Base-by-base conservation (phyloP, 352 stramenopile species). In the Globisporangium mamillatum region DNA sequence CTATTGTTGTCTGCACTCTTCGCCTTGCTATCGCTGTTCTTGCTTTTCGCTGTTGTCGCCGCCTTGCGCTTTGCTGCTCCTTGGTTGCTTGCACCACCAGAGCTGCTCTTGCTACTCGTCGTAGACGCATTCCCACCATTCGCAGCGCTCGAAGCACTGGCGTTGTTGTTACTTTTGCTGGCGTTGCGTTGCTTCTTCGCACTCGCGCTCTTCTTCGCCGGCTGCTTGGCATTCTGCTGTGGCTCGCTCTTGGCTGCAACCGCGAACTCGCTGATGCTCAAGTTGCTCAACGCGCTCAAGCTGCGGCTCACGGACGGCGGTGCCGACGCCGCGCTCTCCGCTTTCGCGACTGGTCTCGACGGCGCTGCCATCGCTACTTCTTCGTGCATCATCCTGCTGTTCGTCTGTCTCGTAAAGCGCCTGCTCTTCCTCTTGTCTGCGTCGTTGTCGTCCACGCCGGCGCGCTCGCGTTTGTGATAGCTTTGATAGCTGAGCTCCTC, bases 31-130 rank as follows among this genome's bases (percentile, higher is more conserved):
- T 22, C 60, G 22, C n/a, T 46, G 24, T 25, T 68, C 29, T 68
- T 68, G 54, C 24, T 38, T 18, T 68, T 68, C 7, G 46, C 29
- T 53, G 64, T n/a, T 12, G 22, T 24, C 18, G 16, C 18, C 44
- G 44, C 34, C 24, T 64, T 70, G 48, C 57, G 64, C 36, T 60
- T 70, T 53, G 64, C 46, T 9, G 36, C n/a, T 27, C 24, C 46
- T 36, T 66, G 60, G 29, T 57, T 66, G 46, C 46, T 50, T 6
- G 20, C 14, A 27, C 20, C 29, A 61, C 20, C 29, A 44, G 29
- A 27, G 32, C 20, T 41, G 60, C 46, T 66, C 9, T 25, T 64
- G 58, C 22, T 64, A 38, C 18, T 54, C 22, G 38, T n/a, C 18
- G 18, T 25, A 16, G 24, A n/a, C 36, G 48, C 27, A 48, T 22